Percentiles rank a stretch among this genome's conserved stretches.
Conservation (phyloP, 2,329 filamentous ascomycete species). For the Dactylellina haptotyla region DNA sequence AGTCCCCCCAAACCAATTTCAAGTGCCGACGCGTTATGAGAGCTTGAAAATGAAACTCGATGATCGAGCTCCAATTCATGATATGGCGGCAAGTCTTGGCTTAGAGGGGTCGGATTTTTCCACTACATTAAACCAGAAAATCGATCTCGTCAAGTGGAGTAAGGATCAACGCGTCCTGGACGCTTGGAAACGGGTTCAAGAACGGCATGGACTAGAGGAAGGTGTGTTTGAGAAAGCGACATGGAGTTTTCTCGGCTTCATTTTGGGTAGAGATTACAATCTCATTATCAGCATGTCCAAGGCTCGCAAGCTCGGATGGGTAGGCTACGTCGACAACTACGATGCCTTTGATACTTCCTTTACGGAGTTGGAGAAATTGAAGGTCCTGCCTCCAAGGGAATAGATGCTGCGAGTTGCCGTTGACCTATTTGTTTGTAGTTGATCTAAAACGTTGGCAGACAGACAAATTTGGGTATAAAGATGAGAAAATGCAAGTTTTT, state of each 20-base stretch:
- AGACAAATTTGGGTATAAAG: neutral
- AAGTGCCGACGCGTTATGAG: constrained; percentile 5
- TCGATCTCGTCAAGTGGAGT: constrained; percentile 63
- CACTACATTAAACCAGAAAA: constrained; percentile 61
- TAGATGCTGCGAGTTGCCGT: neutral
- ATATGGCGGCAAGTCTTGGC: constrained; percentile 59
- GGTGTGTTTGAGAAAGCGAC: constrained; percentile 63
- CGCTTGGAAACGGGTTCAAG: constrained; percentile 61
- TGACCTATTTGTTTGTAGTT: neutral
- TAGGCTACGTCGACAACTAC: constrained; percentile 62
- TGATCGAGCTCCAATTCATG: constrained; percentile 59
- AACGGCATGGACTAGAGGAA: constrained; percentile 61
- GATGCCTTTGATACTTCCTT: constrained; percentile 61
- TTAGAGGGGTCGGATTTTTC: constrained; percentile 57
- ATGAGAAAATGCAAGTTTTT: neutral
- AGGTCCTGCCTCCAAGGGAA: constrained; percentile 3
- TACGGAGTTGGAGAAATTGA: constrained; percentile 57
- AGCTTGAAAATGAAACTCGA: constrained; percentile 54
- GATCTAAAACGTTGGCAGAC: neutral
- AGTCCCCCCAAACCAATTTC: constrained; percentile 58
- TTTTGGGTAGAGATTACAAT: constrained; percentile 62
- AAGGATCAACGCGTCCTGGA: constrained; percentile 61
- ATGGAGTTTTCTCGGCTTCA: constrained; percentile 64
- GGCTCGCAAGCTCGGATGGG: constrained; percentile 64
- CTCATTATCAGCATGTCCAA: constrained; percentile 64